Evolutionary conservation across 345 rosid genomes (phyloP).

Genomic region (Salix koriyanagi): DNA sequence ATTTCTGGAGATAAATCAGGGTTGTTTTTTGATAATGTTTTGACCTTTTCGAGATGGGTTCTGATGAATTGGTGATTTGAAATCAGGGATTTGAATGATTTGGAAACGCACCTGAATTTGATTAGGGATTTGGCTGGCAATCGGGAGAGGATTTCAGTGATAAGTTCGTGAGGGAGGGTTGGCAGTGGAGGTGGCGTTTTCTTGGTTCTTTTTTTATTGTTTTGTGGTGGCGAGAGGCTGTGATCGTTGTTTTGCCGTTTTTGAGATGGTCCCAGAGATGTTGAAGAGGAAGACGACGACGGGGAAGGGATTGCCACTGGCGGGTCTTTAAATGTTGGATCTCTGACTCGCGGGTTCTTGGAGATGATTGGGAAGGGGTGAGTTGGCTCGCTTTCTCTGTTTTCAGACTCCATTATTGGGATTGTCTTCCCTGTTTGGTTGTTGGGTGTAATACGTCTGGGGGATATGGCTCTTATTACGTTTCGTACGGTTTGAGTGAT

Average conservation of each 20-base stretch:
- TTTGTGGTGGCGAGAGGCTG: background rate
- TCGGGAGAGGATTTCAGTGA: background rate
- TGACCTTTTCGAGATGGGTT: background rate
- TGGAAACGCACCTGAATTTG: slow-evolving; percentile 18
- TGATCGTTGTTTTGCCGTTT: background rate
- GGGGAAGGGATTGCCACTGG: too few species aligned
- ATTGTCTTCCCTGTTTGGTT: too few species aligned
- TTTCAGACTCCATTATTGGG: too few species aligned
- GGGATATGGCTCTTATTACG: too few species aligned
- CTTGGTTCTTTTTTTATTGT: background rate
- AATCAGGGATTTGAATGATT: slow-evolving; percentile 6
- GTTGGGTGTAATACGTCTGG: too few species aligned
- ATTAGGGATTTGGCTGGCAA: slow-evolving; percentile 13
- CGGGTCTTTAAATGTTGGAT: too few species aligned
- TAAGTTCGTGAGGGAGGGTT: background rate
- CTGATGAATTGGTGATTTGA: slow-evolving; percentile 2
- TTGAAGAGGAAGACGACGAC: too few species aligned
- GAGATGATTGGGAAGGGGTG: too few species aligned
- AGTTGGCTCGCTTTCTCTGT: too few species aligned
- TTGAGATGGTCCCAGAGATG: too few species aligned
- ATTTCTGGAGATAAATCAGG: background rate
- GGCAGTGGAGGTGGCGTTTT: background rate
- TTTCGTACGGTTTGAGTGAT: too few species aligned
- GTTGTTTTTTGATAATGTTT: background rate
- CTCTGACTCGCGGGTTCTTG: too few species aligned